Percentiles rank a stretch among this genome's conserved stretches.
Evolutionary conservation across 495 filamentous ascomycete genomes (phyloP).

Genomic region (Hyaloscypha finlandica): DNA sequence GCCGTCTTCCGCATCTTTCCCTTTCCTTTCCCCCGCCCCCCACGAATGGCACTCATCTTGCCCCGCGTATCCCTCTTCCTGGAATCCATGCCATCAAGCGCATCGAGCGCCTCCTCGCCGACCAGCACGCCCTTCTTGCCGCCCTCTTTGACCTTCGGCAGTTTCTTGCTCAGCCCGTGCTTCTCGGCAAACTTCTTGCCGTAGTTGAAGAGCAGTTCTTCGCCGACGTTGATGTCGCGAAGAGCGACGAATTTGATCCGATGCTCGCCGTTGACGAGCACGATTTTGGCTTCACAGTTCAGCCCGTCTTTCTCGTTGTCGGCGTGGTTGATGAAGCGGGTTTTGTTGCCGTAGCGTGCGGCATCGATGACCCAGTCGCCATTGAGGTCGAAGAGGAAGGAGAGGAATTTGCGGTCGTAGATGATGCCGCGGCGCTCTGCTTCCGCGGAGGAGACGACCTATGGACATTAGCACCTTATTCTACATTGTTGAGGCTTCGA

Average conservation of each 20-base stretch:
- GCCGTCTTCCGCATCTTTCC: conserved; percentile 74
- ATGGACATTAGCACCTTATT: not conserved
- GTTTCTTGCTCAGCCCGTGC: conserved; percentile 32
- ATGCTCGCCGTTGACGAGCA: conserved; percentile 64
- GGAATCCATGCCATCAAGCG: conserved; percentile 17
- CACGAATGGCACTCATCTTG: conserved; percentile 70
- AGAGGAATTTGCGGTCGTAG: conserved; percentile 59
- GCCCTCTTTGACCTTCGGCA: conserved; percentile 27
- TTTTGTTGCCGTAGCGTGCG: conserved; percentile 54
- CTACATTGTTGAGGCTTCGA: not conserved
- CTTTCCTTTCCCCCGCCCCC: conserved; percentile 95
- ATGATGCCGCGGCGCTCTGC: conserved; percentile 65
- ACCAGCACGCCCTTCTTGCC: conserved; percentile 26
- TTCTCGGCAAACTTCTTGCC: conserved; percentile 35
- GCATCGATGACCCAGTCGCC: conserved; percentile 53
- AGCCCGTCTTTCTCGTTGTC: conserved; percentile 38
- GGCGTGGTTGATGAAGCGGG: conserved; percentile 72
- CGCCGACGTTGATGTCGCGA: conserved; percentile 58
- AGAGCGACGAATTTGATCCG: conserved; percentile 68
- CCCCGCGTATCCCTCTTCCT: conserved; percentile 10
- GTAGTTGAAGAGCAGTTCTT: conserved; percentile 65
- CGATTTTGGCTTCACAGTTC: conserved; percentile 58
- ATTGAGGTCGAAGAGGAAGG: conserved; percentile 68
- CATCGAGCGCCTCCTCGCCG: conserved; percentile 28
- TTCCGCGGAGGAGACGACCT: conserved; percentile 61